Percentiles rank a stretch among this genome's conserved stretches.
These are phyloP conservation scores for Phalaenopsis hybrid DNA, from an alignment of 116 monocot genomes.

Conservation along the genomic window DNA sequence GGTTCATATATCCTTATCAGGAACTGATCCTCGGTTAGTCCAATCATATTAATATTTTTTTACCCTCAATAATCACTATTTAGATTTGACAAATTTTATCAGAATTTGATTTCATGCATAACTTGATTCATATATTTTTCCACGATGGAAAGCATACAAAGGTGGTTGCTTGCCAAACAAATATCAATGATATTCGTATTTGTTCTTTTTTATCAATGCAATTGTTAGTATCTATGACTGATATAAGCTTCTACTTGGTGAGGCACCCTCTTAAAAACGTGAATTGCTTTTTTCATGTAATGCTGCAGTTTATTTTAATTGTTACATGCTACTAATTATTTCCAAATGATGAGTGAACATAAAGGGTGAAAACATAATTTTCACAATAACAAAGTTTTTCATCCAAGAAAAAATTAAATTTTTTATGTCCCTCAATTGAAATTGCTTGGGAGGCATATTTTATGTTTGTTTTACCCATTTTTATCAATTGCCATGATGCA, in stretches of 20 bases:
- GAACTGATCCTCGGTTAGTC: slow-evolving; percentile 83
- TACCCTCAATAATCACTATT: background rate
- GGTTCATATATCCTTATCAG: slow-evolving; percentile 85
- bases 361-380: too few species aligned
- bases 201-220: background rate
- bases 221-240: background rate
- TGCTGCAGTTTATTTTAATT: background rate
- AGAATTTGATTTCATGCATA: background rate
- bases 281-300: background rate
- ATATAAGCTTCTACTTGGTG: background rate
- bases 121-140: background rate
- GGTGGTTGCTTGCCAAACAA: background rate
- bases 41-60: background rate
- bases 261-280: background rate
- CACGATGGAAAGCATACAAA: background rate
- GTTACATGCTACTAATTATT: background rate
- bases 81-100: background rate
- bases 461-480: too few species aligned
- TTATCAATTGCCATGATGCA: too few species aligned
- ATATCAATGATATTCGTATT: background rate
- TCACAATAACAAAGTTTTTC: too few species aligned
- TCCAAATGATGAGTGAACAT: too few species aligned
- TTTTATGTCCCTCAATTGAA: too few species aligned
- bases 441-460: too few species aligned
- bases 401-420: too few species aligned